Conservation (phyloP, 2,329 filamentous ascomycete genomes). For the Mycosphaerella sp. region DNA sequence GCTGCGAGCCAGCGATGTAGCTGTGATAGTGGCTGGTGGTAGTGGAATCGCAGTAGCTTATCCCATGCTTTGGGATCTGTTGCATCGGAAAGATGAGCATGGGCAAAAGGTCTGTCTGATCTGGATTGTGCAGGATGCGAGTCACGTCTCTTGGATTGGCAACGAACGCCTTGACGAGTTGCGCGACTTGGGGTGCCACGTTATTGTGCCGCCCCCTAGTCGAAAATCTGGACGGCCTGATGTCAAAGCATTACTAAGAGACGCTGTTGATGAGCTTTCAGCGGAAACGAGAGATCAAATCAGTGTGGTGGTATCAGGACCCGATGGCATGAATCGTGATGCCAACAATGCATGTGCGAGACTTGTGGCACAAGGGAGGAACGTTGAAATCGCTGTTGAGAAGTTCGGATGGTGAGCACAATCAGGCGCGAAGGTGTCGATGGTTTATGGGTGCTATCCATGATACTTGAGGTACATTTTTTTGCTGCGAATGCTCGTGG, state of each 20-base stretch:
- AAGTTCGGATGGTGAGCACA: conserved; percentile 58
- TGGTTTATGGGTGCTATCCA: neutral
- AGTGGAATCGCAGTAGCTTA: conserved; percentile 61
- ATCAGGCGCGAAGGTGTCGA: neutral
- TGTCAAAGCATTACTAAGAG: conserved; percentile 41
- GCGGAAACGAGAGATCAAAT: conserved; percentile 31
- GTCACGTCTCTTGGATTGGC: conserved; percentile 52
- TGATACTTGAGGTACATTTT: too few species aligned
- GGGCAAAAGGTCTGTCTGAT: conserved; percentile 39
- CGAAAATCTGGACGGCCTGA: conserved; percentile 50
- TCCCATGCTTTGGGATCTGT: conserved; percentile 50
- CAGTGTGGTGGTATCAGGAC: conserved; percentile 56
- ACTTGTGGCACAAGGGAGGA: conserved; percentile 44
- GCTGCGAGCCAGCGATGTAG: conserved; percentile 45
- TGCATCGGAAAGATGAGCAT: conserved; percentile 15
- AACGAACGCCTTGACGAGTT: conserved; percentile 47
- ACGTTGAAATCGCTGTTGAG: conserved; percentile 54
- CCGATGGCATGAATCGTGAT: conserved; percentile 55
- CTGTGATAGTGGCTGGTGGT: conserved; percentile 56
- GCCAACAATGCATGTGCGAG: conserved; percentile 55
- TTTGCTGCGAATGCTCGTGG: too few species aligned
- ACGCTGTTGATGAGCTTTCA: conserved; percentile 34
- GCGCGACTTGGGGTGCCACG: conserved; percentile 44
- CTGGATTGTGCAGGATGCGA: conserved; percentile 53
- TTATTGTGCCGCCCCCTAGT: conserved; percentile 53